Evolutionary conservation across 306 rosid species (phyloP), one percentile per base, ranked within the genome.

Genomic region (Rubus parviflorus): DNA sequence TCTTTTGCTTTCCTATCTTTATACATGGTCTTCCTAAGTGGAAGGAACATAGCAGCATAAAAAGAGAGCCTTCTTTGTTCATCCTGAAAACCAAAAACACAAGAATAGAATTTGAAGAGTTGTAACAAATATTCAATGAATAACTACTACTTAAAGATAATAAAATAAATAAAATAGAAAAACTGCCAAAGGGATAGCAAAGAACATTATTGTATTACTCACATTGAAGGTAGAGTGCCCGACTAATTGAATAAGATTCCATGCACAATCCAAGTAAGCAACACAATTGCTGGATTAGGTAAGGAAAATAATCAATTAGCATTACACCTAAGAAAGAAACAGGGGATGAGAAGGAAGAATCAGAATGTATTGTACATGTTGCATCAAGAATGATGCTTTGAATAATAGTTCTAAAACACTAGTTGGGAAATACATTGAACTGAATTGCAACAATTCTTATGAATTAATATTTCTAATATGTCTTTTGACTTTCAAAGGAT

Each of bases 41-140:
- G 97, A 70, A 95, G 96, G 79, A 90, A 92, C 79, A 90, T 73
- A 41, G 96, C 88, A 74, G 93, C 85, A 82, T 79, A 95, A n/a
- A 90, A 78, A 30, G 90, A 62, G 38, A 92, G 89, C 81, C 98
- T 89, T 83, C 80, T 89, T 60, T 95, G 90, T 79, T 95, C 97
- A 23, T 88, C 91, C 98, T 94, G 81, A 68, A 80, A 68, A 66
- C 75, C 81, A 82, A 65, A 61, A 47, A 41, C 52, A 56, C 66
- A 63, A 54, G 22, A 53, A 54, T 37, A 78, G 67, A 68, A 76
- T 19, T 17, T 56, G 79, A 68, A 78, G 8, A 42, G 46, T 43
- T 67, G 46, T 43, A 78, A 61, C 35, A 22, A 25, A 41, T 20
- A 1, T 52, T 38, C 65, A 62, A 30, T 30, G 73, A 58, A 63